Evolutionary conservation across 805 yeast species (phyloP).

Genomic region (Candida wancherniae): DNA sequence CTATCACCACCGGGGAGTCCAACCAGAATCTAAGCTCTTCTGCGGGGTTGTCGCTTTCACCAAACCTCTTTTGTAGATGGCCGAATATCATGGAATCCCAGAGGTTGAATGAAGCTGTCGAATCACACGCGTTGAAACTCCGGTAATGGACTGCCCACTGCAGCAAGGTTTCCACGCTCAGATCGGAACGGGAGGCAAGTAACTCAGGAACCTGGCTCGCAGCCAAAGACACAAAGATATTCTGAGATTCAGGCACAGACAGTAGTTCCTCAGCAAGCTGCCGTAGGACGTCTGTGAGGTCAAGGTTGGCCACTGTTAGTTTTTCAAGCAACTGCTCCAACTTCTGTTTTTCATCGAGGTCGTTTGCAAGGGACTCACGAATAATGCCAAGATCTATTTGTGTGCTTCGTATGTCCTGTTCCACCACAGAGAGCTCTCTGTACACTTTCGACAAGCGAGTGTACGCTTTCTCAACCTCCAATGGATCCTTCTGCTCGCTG

Average conservation of each 20-base stretch:
- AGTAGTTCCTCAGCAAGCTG: constrained; percentile 5
- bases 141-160: constrained; percentile 10
- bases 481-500: constrained; percentile 2
- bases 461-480: constrained; percentile 13
- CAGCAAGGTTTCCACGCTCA: constrained; percentile 2
- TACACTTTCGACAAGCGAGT: constrained; percentile 13
- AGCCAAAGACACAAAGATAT: constrained; percentile 7
- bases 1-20: constrained; percentile 11
- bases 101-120: constrained; percentile 2
- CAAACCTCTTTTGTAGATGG: constrained; percentile 1
- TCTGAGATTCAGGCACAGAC: constrained; percentile 3
- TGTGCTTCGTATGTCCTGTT: constrained; percentile 3
- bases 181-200: constrained; percentile 3
- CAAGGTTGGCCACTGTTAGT: neutral
- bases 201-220: constrained; percentile 4
- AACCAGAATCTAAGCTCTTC: constrained; percentile 12
- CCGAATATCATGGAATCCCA: constrained; percentile 12
- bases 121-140: neutral
- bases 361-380: constrained; percentile 2
- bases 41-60: neutral
- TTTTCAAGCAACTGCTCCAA: constrained; percentile 1
- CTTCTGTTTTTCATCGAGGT: constrained; percentile 1
- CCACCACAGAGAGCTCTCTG: constrained; percentile 14
- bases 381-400: constrained; percentile 5
- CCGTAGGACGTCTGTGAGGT: constrained; percentile 1